Base-by-base conservation (phyloP, 2,329 filamentous ascomycete species). In the Knoxdaviesia capensis region DNA sequence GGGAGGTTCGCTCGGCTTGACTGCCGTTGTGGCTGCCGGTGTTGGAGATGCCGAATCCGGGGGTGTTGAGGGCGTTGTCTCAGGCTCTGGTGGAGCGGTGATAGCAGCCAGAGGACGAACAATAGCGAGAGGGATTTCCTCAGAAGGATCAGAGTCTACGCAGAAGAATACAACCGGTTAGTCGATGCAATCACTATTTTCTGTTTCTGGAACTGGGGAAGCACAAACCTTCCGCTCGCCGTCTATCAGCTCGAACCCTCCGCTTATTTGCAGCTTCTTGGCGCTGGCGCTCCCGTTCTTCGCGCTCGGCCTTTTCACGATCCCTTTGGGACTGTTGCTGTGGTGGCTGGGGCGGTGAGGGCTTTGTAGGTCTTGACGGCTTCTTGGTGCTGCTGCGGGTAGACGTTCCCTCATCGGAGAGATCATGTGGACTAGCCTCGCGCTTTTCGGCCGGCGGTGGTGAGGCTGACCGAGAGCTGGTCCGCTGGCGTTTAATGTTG, bases 401-500 rank as follows among this genome's bases (percentile, higher is more conserved):
- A 47, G 58, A 64, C 2, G 61, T 58, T 36, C 78, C 81, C 44
- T 90, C 83, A 44, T 85, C 84, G 0, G 82, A 85, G 36, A 20
- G 3, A 20, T 82, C 79, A 43, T 78, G 68, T 10, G 68, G 65
- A 5, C 60, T 61, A 39, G 59, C 63, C 51, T 58, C 59, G 40
- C 61, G 53, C 55, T 64, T 56, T 52, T 76, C 65, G 43, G 62
- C 62, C 43, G 64, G 54, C 47, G 65, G 51, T 46, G 77, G 73
- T 1, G 79, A 75, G 31, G 71, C 69, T 4, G 83, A 85, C 39
- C 75, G 76, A 3, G 86, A 92, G 45, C 69, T 71, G 30, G 87
- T 94, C 42, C 88, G 77, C 56, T 85, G 86, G 49, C 88, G 73
- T 62, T 96, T 96, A 40, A 73, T 60, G 46, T 67, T 73, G 37